Evolutionary conservation across 1,284 basidiomycete genomes (phyloP).

Genomic region (Pisolithus thermaeus): DNA sequence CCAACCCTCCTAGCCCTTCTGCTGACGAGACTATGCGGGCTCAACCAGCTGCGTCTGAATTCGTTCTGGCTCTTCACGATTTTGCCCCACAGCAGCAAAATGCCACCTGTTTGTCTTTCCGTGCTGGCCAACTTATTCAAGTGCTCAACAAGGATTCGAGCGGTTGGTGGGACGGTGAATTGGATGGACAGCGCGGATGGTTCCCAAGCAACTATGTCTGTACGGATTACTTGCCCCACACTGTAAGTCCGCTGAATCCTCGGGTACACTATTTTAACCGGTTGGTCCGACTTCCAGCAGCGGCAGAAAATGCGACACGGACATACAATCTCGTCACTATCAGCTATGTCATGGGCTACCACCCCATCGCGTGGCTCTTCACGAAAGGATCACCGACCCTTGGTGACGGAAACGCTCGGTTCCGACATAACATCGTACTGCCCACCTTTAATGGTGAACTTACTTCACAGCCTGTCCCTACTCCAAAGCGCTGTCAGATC

Average conservation of each 20-base stretch:
- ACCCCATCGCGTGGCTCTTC: constrained; percentile 32
- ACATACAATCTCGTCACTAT: constrained; percentile 45
- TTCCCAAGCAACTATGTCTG: constrained; percentile 94
- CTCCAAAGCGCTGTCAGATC: constrained; percentile 80
- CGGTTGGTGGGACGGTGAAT: constrained; percentile 99
- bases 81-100: constrained; percentile 68
- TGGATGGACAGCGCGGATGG: constrained; percentile 88
- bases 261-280: neutral
- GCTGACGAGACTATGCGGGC: constrained; percentile 41
- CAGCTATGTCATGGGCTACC: constrained; percentile 51
- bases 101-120: constrained; percentile 83
- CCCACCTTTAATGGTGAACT: constrained; percentile 67
- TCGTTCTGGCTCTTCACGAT: constrained; percentile 85
- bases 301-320: constrained; percentile 33
- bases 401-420: constrained; percentile 39
- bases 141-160: constrained; percentile 83
- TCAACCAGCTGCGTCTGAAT: constrained; percentile 40
- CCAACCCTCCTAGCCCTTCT: constrained; percentile 30
- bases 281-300: constrained; percentile 8
- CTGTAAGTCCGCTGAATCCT: constrained; percentile 33
- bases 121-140: constrained; percentile 85
- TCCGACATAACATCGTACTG: constrained; percentile 55
- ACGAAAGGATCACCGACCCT: constrained; percentile 38
- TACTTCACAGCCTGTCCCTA: constrained; percentile 80
- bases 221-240: constrained; percentile 41